Evolutionary conservation across 345 rosid species (phyloP), one percentile per base, ranked within the genome.

Genomic region (Streptanthus diversifolius): DNA sequence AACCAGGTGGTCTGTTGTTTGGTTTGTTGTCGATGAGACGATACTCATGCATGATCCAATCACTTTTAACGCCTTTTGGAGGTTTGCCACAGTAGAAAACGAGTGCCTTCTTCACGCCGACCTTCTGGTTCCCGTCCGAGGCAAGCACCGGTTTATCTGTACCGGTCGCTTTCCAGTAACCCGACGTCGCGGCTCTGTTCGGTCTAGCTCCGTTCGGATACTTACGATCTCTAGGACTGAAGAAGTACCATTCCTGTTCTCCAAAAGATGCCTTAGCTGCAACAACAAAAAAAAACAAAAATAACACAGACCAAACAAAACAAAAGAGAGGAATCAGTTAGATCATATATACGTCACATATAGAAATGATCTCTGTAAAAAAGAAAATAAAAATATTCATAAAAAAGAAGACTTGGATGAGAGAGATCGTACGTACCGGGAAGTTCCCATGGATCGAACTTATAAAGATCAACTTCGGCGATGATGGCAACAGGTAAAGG

Each of bases 11-110:
- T 29, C 88, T 87, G 5, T 89, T 91, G 17, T 88, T 95, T 29
- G 77, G 85, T 79, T 88, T 91, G 71, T 54, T 86, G 11, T 88
- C 90, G 5, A 82, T 68, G 69, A 95, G 93, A 27, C 99, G 84
- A 70, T 95, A 95, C 76, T 95, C 99, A 71, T 95, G 99, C 99
- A 95, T 95, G 81, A 95, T 92, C 99, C 99, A 95, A 78, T 87
- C 90, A 17, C 97, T 92, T 80, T 95, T 95, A 7, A 95, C 24
- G 18, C 99, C 99, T 79, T 92, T 95, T 0, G 99, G 99, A 1
- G 99, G 99, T 74, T 95, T 95, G 1, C 99, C 99, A 29, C 93
- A 87, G 60, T 95, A 95, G 81, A 92, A 95, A 29, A 95, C 99
- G 54, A 95, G 85, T 2, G 96, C 97, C 64, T 93, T 93, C 75